Conservation (phyloP, 2,329 filamentous ascomycete genomes). For the Ophiostoma sp. region DNA sequence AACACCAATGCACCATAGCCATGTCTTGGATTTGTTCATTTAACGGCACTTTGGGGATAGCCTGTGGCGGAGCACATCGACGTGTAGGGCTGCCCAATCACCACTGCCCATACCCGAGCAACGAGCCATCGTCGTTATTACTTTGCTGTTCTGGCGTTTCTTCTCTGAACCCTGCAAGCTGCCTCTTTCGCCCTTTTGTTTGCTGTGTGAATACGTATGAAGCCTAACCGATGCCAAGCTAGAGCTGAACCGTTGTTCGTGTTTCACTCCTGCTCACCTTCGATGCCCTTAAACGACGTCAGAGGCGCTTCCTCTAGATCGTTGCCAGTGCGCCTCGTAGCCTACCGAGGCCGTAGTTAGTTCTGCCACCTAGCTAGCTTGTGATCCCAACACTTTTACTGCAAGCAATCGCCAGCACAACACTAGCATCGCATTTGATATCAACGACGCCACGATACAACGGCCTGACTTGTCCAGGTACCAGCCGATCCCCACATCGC, state of each 20-base stretch:
- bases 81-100: neutral
- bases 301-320: neutral
- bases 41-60: neutral
- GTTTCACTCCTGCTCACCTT: neutral
- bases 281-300: neutral
- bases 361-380: neutral
- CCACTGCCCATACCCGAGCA: neutral
- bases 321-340: neutral
- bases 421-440: neutral
- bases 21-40: neutral
- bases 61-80: neutral
- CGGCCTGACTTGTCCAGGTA: neutral
- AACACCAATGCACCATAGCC: neutral
- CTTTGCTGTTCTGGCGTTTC: neutral
- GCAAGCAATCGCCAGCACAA: too few relatives aligned
- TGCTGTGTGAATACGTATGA: neutral
- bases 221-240: neutral
- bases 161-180: too few relatives aligned
- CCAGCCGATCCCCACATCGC: neutral
- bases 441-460: neutral
- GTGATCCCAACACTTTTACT: neutral
- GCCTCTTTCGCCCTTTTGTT: neutral
- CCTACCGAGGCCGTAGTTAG: conserved; percentile 1
- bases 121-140: neutral
- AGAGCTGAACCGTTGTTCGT: neutral